Percentiles rank a stretch among this genome's conserved stretches.
phyloP scores from a whole-genome alignment of 306 rosid genomes.

The Casuarina cunninghamiana region DNA sequence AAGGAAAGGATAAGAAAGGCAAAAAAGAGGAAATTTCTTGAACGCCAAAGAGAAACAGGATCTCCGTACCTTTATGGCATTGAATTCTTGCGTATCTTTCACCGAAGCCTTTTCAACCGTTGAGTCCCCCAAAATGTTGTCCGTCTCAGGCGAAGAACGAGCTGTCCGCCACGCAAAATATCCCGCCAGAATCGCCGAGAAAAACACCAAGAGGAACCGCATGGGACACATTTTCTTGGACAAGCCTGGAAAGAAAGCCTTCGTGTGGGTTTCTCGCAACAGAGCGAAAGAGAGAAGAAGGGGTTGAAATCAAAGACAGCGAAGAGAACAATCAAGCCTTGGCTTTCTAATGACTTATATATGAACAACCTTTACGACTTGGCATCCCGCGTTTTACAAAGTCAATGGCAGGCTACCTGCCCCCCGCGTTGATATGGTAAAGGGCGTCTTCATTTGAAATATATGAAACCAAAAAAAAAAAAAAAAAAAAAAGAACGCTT shows the following conservation, averaged over 20 bases:
- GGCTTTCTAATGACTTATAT: neutral
- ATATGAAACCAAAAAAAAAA: too few relatives aligned
- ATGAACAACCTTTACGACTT: neutral
- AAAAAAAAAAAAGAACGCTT: too few relatives aligned
- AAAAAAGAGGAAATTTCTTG: neutral
- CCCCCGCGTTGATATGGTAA: neutral
- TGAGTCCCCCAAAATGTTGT: conserved; percentile 15
- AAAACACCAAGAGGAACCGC: conserved; percentile 68
- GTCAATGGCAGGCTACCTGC: neutral
- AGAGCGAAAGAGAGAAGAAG: neutral
- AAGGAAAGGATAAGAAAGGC: neutral
- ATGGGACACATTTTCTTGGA: conserved; percentile 64
- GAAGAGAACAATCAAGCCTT: neutral
- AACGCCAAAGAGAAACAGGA: neutral
- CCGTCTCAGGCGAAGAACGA: conserved; percentile 37
- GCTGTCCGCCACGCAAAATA: conserved; percentile 64
- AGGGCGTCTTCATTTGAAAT: too few relatives aligned
- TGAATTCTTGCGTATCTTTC: conserved; percentile 16
- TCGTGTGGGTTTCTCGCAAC: neutral
- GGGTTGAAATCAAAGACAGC: neutral
- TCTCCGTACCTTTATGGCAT: conserved; percentile 36
- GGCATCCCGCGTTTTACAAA: neutral
- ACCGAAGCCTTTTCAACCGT: conserved; percentile 17
- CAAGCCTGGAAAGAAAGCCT: neutral
- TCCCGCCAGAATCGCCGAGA: conserved; percentile 64